These are phyloP conservation scores for Trichodelitschia bisporula DNA, from an alignment of 495 filamentous ascomycete genomes.

Conservation along the genomic window DNA sequence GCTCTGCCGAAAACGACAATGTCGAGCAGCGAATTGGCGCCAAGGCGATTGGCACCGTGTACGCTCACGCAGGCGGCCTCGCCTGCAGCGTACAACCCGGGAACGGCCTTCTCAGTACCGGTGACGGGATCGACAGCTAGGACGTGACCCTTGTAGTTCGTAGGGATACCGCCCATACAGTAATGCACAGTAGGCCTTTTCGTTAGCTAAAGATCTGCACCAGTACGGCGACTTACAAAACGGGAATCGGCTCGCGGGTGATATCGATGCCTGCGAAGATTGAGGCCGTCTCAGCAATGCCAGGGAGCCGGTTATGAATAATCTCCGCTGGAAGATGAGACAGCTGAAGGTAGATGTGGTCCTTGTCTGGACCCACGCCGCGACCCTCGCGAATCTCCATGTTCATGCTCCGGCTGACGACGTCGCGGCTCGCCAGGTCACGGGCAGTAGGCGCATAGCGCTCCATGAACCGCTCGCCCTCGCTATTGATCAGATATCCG, in stretches of 20 bases:
- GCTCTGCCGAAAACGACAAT: conserved; percentile 93
- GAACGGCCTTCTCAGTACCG: conserved; percentile 80
- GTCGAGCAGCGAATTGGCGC: conserved; percentile 93
- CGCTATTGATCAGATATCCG: conserved; percentile 84
- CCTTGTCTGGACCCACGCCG: conserved; percentile 87
- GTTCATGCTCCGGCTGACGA: conserved; percentile 94
- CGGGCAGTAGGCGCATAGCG: conserved; percentile 92
- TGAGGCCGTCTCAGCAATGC: conserved; percentile 93
- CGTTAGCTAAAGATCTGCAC: not conserved
- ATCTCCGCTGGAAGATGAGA: conserved; percentile 78
- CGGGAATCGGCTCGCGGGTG: conserved; percentile 87
- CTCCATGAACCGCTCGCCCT: conserved; percentile 99
- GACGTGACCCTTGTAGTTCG: conserved; percentile 91
- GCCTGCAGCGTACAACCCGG: conserved; percentile 85
- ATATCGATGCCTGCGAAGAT: conserved; percentile 97
- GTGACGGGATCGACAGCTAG: conserved; percentile 46
- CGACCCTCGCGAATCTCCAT: conserved; percentile 93
- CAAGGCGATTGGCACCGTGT: conserved; percentile 91
- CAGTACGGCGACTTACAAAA: conserved; percentile 22
- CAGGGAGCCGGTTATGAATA: conserved; percentile 85
- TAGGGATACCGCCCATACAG: conserved; percentile 99
- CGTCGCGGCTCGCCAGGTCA: conserved; percentile 87
- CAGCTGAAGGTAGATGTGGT: conserved; percentile 94
- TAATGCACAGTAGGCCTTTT: conserved; percentile 73
- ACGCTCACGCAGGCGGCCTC: conserved; percentile 98